Base-by-base conservation (phyloP, 345 rosid species). In the Anastatica hierochuntica region DNA sequence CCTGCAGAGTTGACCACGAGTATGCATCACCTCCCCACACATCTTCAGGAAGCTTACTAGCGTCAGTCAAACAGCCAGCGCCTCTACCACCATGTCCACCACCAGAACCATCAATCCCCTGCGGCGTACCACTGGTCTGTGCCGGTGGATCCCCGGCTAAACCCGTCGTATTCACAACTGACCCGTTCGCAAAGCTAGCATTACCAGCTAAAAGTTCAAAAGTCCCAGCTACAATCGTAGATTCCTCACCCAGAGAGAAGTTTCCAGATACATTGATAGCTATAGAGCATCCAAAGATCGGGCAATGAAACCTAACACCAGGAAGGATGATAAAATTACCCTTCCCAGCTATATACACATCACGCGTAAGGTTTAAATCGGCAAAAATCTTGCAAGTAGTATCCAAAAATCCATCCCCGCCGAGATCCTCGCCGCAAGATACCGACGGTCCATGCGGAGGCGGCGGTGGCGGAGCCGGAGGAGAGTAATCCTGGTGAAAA, bases 81-180 rank as follows among this genome's bases (percentile, higher is more conserved):
- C 99, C 99, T 53, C 99, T 76, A 37, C 99, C 99, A 34, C 97
- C 97, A 46, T 94, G 99, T 19, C 97, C 99, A 19, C 99, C 99
- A 18, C 97, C 99, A 1, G 87, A 77, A 39, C 99, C 99, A 1
- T 81, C 89, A 1, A 84, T 62, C 56, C 89, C 95, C 54, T 79
- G 87, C 3, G 99, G 92, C 7, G 94, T 85, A 49, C 99, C 99
- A 17, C 99, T 94, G 12, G 99, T 88, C 87, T 83, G 94, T 6
- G 90, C 68, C 7, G 97, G 97, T 5, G 97, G 92, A 2, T 72
- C 39, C 41, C 99, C 99, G 0, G 84, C 99, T 71, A 82, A 65
- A 1, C 79, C 95, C 10, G 97, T 88, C 1, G 97, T 80, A 57
- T 88, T 82, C 59, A 94, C 85, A 0, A 71, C 78, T 18, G 99